Evolutionary conservation across 2,329 filamentous ascomycete species (phyloP), one percentile per base, ranked within the genome.

Genomic region (Xylaria multiplex): DNA sequence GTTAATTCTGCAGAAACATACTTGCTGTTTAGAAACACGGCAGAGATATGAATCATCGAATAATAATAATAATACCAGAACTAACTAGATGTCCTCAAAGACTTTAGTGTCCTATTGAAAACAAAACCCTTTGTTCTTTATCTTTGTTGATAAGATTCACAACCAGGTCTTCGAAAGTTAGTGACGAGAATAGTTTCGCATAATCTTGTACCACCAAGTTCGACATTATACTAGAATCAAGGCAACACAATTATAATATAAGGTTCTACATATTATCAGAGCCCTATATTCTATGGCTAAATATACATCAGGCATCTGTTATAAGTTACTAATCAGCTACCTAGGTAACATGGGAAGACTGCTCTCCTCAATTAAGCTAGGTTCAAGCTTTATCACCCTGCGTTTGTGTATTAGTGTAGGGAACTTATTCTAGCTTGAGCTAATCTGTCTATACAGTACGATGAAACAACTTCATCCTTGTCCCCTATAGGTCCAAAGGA

Each of bases 381-480:
- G 37, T 24, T 43, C 50, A 50, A 50, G 2, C 2, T 40, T 45
- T 37, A 45, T 30, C 16, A 4, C 32, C 24, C 6, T 40, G 56
- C 32, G 2, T 42, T 9, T 55, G 6, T 16, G 16, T 42, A 13
- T 16, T n/a, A 24, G 3, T 40, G 46, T 32, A 58, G 60, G 40
- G 46, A 22, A 56, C 13, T 27, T 19, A 22, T 56, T 32, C 24
- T 13, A 19, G 35, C 30, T 40, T 22, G 9, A 13, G 24, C 16
- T 59, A 43, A 52, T 40, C 43, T 16, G 1, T 58, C 48, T 27
- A 50, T 57, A 57, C 30, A 42, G 37, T 48, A 24, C 24, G 27
- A 62, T 52, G 30, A 50, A 19, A 22, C 14, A 27, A 57, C 43
- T n/a, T 11, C 13, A 63, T 66, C 22, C 37, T 63, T 59, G 14